Percentiles rank a stretch among this genome's conserved stretches.
Evolutionary conservation across 2,329 filamentous ascomycete genomes (phyloP).

Genomic region (Beauveria australis): DNA sequence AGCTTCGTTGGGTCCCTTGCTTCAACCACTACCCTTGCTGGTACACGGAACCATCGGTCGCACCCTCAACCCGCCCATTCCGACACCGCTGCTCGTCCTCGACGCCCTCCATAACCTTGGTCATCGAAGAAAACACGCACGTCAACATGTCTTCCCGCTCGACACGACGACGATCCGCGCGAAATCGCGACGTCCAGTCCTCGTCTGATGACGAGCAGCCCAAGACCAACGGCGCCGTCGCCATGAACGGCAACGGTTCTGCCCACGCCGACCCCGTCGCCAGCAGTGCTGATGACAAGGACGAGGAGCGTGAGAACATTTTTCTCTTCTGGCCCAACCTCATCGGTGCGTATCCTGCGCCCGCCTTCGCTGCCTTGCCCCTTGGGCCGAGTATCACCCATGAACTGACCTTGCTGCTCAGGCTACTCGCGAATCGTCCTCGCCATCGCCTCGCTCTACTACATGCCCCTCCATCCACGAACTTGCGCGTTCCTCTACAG

Average conservation of each 20-base stretch:
- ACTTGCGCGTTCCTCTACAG: conserved; percentile 89
- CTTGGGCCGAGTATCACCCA: no score
- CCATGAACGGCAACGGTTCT: conserved; percentile 39
- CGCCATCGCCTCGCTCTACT: conserved; percentile 88
- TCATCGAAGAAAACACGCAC: background rate
- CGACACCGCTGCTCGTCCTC: background rate
- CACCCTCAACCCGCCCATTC: background rate
- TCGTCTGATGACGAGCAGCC: conserved; percentile 1
- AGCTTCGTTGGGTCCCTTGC: background rate
- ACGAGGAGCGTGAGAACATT: conserved; percentile 57
- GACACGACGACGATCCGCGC: conserved; percentile 30
- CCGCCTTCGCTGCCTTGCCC: background rate
- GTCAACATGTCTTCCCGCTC: conserved; percentile 29
- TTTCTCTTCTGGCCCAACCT: conserved; percentile 77
- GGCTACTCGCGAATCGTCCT: conserved; percentile 72
- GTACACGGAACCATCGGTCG: conserved; percentile 2
- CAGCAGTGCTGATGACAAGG: conserved; percentile 20
- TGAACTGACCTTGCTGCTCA: background rate
- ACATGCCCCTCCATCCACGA: conserved; percentile 97
- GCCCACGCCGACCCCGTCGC: conserved; percentile 25
- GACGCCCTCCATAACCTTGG: background rate
- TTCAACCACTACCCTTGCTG: background rate
- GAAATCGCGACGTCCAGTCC: conserved; percentile 17
- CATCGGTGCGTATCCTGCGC: conserved; percentile 50
- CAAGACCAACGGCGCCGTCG: conserved; percentile 11